A percentile compares a stretch with the other conserved stretches of the same genome.
phyloP scores from a whole-genome alignment of 1,139 yeast species.

The Kodamaea sp. region DNA sequence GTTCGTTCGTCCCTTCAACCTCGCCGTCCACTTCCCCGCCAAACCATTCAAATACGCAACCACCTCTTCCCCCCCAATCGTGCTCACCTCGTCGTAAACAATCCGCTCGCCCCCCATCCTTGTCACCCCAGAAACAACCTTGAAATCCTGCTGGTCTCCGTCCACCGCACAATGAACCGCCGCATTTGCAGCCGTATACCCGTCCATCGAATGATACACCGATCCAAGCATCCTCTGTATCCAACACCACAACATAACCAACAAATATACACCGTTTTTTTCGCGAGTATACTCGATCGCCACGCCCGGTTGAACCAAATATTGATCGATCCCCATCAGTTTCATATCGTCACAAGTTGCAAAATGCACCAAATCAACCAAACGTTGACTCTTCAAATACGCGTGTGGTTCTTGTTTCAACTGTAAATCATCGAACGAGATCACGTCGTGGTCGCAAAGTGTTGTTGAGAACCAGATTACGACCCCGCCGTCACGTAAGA shows the following conservation, averaged over 20 bases:
- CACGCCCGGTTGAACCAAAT: conserved; percentile 93
- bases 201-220: conserved; percentile 81
- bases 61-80: conserved; percentile 20
- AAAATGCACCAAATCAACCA: conserved; percentile 76
- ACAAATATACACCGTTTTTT: conserved; percentile 63
- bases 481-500: conserved; percentile 55
- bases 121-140: conserved; percentile 4
- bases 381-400: conserved; percentile 88
- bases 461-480: conserved; percentile 86
- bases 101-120: conserved; percentile 50
- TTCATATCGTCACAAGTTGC: conserved; percentile 57
- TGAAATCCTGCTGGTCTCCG: conserved; percentile 18
- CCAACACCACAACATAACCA: conserved; percentile 80
- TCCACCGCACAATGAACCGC: conserved; percentile 44
- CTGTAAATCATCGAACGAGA: conserved; percentile 73
- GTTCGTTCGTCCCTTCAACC: no score
- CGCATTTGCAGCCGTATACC: conserved; percentile 86
- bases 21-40: no score
- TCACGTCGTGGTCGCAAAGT: conserved; percentile 67
- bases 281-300: conserved; percentile 80
- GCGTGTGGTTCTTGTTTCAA: conserved; percentile 59
- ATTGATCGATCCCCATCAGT: conserved; percentile 57
- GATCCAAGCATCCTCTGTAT: conserved; percentile 82
- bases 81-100: conserved; percentile 26
- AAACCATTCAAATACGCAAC: conserved; percentile 16